Percentiles rank a stretch among this genome's conserved stretches.
These are phyloP conservation scores for Calocybe gambosa DNA, from an alignment of 1,284 basidiomycete genomes.

Conservation along the genomic window DNA sequence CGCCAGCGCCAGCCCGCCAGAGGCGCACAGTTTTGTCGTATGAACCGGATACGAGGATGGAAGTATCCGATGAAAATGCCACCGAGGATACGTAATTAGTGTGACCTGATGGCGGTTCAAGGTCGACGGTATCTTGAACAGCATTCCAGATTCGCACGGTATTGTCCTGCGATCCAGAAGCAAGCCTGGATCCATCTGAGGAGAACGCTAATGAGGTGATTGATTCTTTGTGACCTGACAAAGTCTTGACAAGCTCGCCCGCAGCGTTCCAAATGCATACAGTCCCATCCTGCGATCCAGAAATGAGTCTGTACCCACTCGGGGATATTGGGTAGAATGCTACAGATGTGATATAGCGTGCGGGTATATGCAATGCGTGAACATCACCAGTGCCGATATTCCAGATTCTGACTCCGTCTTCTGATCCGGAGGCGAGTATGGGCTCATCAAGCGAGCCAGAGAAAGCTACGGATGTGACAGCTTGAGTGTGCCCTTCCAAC, in stretches of 20 bases:
- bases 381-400: too few species aligned
- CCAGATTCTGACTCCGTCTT: too few species aligned
- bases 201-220: constrained; percentile 5
- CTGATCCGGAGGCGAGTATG: too few species aligned
- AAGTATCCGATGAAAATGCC: constrained; percentile 6
- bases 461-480: background rate
- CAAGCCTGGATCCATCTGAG: constrained; percentile 3
- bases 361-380: too few species aligned
- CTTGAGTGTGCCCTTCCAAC: too few species aligned
- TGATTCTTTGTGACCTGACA: constrained; percentile 2
- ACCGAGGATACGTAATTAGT: constrained; percentile 8
- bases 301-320: constrained; percentile 1
- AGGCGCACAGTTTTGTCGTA: constrained; percentile 9
- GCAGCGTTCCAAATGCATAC: constrained; percentile 7
- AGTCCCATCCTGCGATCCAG: constrained; percentile 7
- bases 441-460: too few species aligned
- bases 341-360: too few species aligned
- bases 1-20: constrained; percentile 1
- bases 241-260: too few species aligned
- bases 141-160: constrained; percentile 9
- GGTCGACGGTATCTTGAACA: background rate
- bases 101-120: constrained; percentile 7
- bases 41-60: constrained; percentile 6
- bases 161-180: constrained; percentile 7
- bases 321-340: constrained; percentile 1